Evolutionary conservation across 305 asterid genomes (phyloP).

Genomic region (Fraxinus paxiana): DNA sequence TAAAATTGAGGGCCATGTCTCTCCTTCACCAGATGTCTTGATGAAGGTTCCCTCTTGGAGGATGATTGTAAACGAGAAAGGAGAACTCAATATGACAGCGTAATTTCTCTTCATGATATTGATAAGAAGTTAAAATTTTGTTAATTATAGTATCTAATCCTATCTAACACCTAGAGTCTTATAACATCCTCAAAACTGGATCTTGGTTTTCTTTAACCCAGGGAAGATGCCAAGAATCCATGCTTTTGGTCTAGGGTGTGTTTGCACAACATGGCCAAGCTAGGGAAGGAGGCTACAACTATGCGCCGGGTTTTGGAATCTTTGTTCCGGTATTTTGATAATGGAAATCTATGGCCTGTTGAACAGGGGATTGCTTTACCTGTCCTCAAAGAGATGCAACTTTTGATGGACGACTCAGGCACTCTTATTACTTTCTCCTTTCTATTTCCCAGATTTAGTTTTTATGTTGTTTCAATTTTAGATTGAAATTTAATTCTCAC

Average conservation of each 20-base stretch:
- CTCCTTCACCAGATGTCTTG: slow-evolving; percentile 46
- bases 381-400: slow-evolving; percentile 88
- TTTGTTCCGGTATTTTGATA: slow-evolving; percentile 79
- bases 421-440: slow-evolving; percentile 13
- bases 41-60: slow-evolving; percentile 76
- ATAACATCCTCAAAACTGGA: slow-evolving; percentile 17
- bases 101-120: slow-evolving; percentile 39
- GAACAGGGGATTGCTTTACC: slow-evolving; percentile 74
- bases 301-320: slow-evolving; percentile 97
- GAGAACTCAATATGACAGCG: slow-evolving; percentile 65
- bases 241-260: slow-evolving; percentile 91
- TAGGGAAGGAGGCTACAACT: slow-evolving; percentile 94
- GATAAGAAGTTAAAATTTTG: background rate
- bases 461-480: background rate
- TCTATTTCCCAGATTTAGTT: background rate
- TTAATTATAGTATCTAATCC: background rate
- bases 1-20: slow-evolving; percentile 56
- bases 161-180: slow-evolving; percentile 11
- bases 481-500: background rate
- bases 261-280: slow-evolving; percentile 89
- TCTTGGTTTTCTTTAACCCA: slow-evolving; percentile 32
- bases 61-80: slow-evolving; percentile 57
- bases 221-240: slow-evolving; percentile 76
- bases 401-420: slow-evolving; percentile 80
- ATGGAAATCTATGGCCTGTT: slow-evolving; percentile 69